Percentiles rank a stretch among this genome's conserved stretches.
phyloP scores from a whole-genome alignment of 306 rosid species.

The Rosa rugosa region DNA sequence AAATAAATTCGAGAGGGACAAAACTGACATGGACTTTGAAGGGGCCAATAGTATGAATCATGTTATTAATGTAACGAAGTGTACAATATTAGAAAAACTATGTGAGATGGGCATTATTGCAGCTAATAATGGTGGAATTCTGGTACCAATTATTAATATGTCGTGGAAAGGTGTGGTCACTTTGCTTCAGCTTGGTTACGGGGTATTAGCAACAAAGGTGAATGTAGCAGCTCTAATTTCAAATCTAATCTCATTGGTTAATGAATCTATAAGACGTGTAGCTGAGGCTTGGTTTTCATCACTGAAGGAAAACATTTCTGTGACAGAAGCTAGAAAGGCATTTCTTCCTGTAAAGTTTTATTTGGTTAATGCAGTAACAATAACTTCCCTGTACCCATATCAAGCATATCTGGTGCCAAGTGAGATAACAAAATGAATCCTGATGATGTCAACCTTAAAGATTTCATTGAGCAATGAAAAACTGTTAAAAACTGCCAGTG shows the following conservation, averaged over 20 bases:
- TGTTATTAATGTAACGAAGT: constrained; percentile 53
- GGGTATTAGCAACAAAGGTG: constrained; percentile 41
- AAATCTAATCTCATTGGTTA: constrained; percentile 58
- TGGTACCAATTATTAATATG: constrained; percentile 71
- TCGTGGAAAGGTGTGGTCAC: constrained; percentile 94
- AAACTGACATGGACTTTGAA: constrained; percentile 29
- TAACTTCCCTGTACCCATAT: constrained; percentile 67
- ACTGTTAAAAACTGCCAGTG: constrained; percentile 53
- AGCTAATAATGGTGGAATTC: constrained; percentile 78
- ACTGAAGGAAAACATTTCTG: constrained; percentile 53
- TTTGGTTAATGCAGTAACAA: constrained; percentile 73
- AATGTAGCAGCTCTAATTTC: constrained; percentile 50
- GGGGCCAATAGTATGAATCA: constrained; percentile 40
- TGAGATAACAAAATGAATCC: constrained; percentile 59
- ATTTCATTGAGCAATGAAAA: constrained; percentile 50
- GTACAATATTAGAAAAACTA: constrained; percentile 51
- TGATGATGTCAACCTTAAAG: constrained; percentile 63
- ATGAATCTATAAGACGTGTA: constrained; percentile 64
- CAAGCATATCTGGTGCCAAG: constrained; percentile 57
- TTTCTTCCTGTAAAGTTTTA: constrained; percentile 87
- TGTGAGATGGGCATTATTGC: constrained; percentile 75
- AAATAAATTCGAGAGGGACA: constrained; percentile 25
- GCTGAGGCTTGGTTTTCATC: constrained; percentile 69
- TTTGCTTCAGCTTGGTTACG: constrained; percentile 77
- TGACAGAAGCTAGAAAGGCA: constrained; percentile 71